Evolutionary conservation across 306 rosid species (phyloP), one percentile per base, ranked within the genome.

Genomic region (Sicyos edulis): DNA sequence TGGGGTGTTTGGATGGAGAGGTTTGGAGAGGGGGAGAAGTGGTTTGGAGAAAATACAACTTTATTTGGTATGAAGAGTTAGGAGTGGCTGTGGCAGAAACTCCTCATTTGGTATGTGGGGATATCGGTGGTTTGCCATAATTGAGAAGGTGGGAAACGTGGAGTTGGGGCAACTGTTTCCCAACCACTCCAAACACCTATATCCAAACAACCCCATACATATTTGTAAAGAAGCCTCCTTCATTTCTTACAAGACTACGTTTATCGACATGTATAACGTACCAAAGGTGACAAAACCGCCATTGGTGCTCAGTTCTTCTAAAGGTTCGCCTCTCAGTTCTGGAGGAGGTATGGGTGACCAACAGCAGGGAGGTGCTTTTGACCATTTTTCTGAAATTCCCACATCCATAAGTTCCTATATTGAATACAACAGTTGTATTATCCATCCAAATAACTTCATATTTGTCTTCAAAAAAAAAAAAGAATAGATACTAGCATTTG

Each of bases 321-420:
- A 79, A 80, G 81, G 76, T 80, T 88, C 96, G 80, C 97, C 98
- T 82, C 88, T 84, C 72, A 93, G 78, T 73, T 88, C 97, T 52
- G 96, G 92, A 50, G 97, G 96, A 70, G 98, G 98, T 82, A 93
- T 93, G 72, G 97, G 90, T 63, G 98, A 87, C 96, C 98, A 93
- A 65, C 73, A 67, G 79, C 96, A 88, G 49, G 87, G 80, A 72
- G 98, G 98, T 67, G 85, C 92, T 82, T 90, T 86, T 58, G 83
- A 76, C 96, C 91, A 93, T 86, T 88, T 83, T 70, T 87, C 83
- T 8, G 87, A 88, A 75, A 79, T 88, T 75, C 92, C 98, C 4
- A 93, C 88, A 21, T 93, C 97, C 88, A 83, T 80, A 6, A 93
- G 90, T 77, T 93, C 98, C 98, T 93, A 80, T 75, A 62, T 75